phyloP scores from a whole-genome alignment of 2,329 filamentous ascomycete genomes.

The Aciculosporium take region DNA sequence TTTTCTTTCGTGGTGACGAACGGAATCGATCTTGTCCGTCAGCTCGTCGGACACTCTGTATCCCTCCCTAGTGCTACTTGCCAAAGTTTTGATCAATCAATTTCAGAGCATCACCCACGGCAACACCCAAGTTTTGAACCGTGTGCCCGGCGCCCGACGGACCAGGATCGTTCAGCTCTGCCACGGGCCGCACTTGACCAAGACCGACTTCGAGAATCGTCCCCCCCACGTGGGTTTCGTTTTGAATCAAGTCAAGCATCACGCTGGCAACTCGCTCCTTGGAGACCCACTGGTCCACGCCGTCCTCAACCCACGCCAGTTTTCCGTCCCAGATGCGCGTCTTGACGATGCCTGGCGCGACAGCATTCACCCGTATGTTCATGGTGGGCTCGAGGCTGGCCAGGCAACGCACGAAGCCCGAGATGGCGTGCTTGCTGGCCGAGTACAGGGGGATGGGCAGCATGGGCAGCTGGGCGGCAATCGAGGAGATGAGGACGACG shows the following conservation, averaged over 20 bases:
- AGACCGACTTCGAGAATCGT: conserved; percentile 7
- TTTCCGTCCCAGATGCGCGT: conserved; percentile 26
- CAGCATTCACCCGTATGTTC: conserved; percentile 17
- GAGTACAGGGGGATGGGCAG: conserved; percentile 15
- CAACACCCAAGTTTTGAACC: background rate
- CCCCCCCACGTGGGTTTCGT: conserved; percentile 14
- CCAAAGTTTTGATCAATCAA: conserved; percentile 3
- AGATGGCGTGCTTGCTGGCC: conserved; percentile 16
- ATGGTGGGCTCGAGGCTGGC: conserved; percentile 17
- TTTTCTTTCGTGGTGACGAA: too few species aligned
- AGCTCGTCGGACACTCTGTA: too few species aligned
- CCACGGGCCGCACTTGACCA: conserved; percentile 4
- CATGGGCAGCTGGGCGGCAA: conserved; percentile 13
- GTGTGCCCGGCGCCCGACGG: conserved; percentile 1
- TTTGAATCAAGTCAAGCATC: conserved; percentile 21
- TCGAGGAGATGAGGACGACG: conserved; percentile 14
- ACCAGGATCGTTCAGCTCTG: conserved; percentile 6
- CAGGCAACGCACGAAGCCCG: conserved; percentile 19
- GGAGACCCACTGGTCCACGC: conserved; percentile 18
- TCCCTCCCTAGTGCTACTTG: background rate
- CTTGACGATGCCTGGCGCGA: conserved; percentile 22
- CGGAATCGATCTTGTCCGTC: too few species aligned
- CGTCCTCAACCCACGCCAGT: conserved; percentile 15
- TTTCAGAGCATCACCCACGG: background rate
- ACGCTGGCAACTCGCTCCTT: conserved; percentile 21